Conservation (phyloP, 257 asterid species). For the Solanum tarapatanum region DNA sequence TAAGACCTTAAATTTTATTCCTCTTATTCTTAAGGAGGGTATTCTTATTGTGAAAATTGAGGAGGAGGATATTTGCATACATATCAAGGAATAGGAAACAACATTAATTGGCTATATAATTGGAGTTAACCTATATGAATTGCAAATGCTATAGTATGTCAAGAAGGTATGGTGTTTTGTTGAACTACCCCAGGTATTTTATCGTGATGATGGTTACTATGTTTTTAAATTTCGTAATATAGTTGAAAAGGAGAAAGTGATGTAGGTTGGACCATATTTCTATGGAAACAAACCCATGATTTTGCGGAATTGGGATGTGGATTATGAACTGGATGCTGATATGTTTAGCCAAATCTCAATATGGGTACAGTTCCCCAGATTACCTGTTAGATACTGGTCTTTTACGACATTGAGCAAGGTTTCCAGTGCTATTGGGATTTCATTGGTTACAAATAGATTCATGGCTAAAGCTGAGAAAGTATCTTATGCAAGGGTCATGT, state of each 20-base stretch:
- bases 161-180: too few relatives aligned
- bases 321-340: background rate
- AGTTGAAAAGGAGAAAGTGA: background rate
- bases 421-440: background rate
- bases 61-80: background rate
- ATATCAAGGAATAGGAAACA: too few relatives aligned
- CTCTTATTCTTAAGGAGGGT: too few relatives aligned
- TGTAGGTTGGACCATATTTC: background rate
- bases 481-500: background rate
- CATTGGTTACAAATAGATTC: background rate
- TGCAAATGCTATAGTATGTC: too few relatives aligned
- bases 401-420: background rate
- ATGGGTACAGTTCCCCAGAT: background rate
- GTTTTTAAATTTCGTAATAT: too few relatives aligned
- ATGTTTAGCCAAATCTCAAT: background rate
- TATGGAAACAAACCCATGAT: background rate
- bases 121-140: too few relatives aligned
- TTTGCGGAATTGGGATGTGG: background rate
- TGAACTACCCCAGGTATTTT: too few relatives aligned
- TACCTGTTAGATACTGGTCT: background rate
- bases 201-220: too few relatives aligned
- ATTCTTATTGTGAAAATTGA: too few relatives aligned
- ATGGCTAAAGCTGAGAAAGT: background rate
- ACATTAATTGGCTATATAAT: too few relatives aligned
- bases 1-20: too few relatives aligned